Conservation (phyloP, 2,329 filamentous ascomycete genomes). For the Ambrosiella beaveri region DNA sequence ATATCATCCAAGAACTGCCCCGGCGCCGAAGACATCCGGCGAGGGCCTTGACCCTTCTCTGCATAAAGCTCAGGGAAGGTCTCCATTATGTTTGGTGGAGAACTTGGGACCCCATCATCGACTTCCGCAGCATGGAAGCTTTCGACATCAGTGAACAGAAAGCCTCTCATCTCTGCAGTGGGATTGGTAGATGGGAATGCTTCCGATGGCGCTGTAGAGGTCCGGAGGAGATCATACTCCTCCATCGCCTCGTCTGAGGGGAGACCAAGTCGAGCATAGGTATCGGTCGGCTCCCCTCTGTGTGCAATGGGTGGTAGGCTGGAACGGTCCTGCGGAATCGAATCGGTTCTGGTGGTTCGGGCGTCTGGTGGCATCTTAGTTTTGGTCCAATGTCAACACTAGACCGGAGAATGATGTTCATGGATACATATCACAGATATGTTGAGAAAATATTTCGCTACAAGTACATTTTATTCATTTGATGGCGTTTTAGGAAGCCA, state of each 20-base stretch:
- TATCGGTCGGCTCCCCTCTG: background rate
- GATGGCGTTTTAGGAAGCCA: no score
- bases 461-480: no score
- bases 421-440: no score
- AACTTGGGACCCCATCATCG: background rate
- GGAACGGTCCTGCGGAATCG: background rate
- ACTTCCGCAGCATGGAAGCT: background rate
- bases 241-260: constrained; percentile 9
- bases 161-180: constrained; percentile 1
- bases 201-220: constrained; percentile 9
- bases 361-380: no score
- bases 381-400: no score
- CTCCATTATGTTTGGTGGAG: background rate
- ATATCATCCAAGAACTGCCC: constrained; percentile 7
- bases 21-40: constrained; percentile 1
- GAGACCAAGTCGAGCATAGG: constrained; percentile 8
- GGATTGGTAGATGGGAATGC: background rate
- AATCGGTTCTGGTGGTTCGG: background rate
- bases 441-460: no score
- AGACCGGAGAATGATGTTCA: no score
- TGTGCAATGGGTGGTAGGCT: background rate
- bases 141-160: constrained; percentile 2
- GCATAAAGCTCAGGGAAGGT: background rate
- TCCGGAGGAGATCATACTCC: constrained; percentile 6
- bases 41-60: background rate